Conservation (phyloP, 495 filamentous ascomycete species). For the Hypoxylon lienhwacheense region DNA sequence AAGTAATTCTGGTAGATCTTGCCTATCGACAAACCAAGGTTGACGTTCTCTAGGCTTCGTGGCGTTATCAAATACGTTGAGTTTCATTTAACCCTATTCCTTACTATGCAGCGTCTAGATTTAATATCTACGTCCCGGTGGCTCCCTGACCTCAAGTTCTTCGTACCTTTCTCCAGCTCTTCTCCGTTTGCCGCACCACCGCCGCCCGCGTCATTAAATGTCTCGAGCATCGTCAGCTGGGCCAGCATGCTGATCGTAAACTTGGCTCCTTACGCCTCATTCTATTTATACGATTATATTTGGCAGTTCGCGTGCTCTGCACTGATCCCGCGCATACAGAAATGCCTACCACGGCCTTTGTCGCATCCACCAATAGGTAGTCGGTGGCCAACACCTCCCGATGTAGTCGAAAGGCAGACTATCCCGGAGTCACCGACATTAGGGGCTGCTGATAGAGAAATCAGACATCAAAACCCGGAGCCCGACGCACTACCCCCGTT, state of each 20-base stretch:
- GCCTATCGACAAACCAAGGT: background rate
- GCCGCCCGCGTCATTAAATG: conserved; percentile 30
- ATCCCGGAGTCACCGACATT: conserved; percentile 36
- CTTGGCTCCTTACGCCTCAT: conserved; percentile 42
- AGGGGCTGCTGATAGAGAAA: conserved; percentile 34
- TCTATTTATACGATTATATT: conserved; percentile 27
- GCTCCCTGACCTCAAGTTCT: conserved; percentile 49
- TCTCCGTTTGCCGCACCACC: conserved; percentile 51
- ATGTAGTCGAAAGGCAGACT: conserved; percentile 16
- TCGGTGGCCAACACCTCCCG: conserved; percentile 1
- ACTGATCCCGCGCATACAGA: conserved; percentile 20
- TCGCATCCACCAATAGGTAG: background rate
- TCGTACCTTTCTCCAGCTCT: conserved; percentile 51
- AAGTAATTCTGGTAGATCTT: conserved; percentile 5
- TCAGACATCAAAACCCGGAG: conserved; percentile 32
- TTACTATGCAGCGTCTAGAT: conserved; percentile 52
- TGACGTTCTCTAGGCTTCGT: conserved; percentile 33
- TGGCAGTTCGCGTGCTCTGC: conserved; percentile 21
- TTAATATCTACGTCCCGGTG: conserved; percentile 43
- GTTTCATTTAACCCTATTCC: conserved; percentile 51
- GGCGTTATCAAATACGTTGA: conserved; percentile 40
- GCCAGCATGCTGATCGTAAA: conserved; percentile 34
- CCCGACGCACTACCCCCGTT: conserved; percentile 24
- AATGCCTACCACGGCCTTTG: conserved; percentile 27
- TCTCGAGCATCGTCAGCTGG: conserved; percentile 36